phyloP scores from a whole-genome alignment of 352 stramenopile genomes.

The Pythium aquatile region DNA sequence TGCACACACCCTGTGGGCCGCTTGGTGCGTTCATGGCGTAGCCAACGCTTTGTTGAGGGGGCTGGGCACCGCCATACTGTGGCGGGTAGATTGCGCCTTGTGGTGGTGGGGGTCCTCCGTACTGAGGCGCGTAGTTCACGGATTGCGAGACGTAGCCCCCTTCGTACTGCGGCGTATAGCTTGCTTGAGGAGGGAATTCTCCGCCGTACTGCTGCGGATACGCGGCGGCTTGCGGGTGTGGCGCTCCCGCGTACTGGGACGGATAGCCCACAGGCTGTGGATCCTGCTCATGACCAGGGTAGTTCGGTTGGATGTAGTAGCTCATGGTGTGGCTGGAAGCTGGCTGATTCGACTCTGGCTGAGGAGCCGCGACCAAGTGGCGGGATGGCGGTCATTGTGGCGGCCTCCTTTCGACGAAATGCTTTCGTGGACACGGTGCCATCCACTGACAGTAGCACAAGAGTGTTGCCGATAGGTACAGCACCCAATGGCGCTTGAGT shows the following conservation, averaged over 20 bases:
- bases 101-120: neutral
- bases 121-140: neutral
- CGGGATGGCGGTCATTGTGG: too few relatives aligned
- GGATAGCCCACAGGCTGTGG: neutral
- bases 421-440: too few relatives aligned
- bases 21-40: neutral
- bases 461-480: too few relatives aligned
- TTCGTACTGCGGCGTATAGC: neutral
- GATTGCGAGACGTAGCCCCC: neutral
- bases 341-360: neutral
- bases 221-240: neutral
- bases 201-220: neutral
- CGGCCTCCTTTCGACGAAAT: too few relatives aligned
- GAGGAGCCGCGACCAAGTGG: neutral
- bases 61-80: neutral
- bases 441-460: too few relatives aligned
- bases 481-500: too few relatives aligned
- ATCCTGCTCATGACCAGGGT: neutral
- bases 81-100: neutral
- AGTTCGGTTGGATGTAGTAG: neutral
- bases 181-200: neutral
- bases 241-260: neutral
- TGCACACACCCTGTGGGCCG: neutral
- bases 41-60: neutral
- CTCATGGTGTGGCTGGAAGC: neutral